Evolutionary conservation across 2,329 filamentous ascomycete species (phyloP).

Genomic region (Colletotrichum truncatum): DNA sequence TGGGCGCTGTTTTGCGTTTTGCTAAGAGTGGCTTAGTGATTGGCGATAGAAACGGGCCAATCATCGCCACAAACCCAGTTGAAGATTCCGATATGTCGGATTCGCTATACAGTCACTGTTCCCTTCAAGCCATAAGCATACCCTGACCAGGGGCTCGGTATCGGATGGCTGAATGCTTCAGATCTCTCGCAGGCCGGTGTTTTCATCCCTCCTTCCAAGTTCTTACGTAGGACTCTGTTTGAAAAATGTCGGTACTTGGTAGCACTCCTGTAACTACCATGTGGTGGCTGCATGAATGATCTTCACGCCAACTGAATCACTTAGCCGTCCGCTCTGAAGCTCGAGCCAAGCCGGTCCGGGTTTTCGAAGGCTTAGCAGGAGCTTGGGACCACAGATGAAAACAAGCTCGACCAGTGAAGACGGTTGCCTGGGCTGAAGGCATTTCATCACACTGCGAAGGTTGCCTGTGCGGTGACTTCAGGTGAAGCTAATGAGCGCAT

Average conservation of each 20-base stretch:
- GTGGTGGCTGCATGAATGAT: neutral
- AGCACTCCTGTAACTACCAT: too few species aligned
- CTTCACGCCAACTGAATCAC: neutral
- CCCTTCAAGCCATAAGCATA: neutral
- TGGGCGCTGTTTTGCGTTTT: neutral
- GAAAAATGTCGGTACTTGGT: too few species aligned
- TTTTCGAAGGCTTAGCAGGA: neutral
- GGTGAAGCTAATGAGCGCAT: neutral
- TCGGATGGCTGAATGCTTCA: neutral
- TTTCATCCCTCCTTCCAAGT: neutral
- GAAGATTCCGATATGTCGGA: neutral
- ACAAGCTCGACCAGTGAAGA: neutral
- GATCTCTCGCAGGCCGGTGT: conserved; percentile 5
- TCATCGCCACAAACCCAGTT: neutral
- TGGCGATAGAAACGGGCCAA: neutral
- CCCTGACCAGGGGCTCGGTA: neutral
- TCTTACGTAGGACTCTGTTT: neutral
- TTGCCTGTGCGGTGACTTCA: neutral
- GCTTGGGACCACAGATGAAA: neutral
- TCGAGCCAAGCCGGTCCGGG: conserved; percentile 1
- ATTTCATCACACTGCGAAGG: conserved; percentile 1
- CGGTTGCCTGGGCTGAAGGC: neutral
- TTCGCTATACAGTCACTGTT: neutral
- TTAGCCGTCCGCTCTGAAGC: neutral
- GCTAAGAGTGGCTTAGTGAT: neutral